phyloP scores from a whole-genome alignment of 1,139 yeast species.

The Taphrina wiesneri region DNA sequence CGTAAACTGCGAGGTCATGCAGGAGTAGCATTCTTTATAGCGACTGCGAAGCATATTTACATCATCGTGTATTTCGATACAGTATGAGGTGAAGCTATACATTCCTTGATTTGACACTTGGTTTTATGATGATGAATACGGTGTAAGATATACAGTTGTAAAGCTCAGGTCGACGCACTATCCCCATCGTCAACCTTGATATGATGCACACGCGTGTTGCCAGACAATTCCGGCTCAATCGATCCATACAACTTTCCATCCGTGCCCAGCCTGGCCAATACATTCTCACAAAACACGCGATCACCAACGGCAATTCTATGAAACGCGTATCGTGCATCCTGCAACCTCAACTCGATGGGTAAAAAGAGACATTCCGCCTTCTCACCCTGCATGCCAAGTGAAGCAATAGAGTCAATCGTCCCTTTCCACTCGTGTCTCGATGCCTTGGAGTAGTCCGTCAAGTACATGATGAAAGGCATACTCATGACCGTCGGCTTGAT shows the following conservation, averaged over 20 bases:
- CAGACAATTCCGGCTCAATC: constrained; percentile 2
- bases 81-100: too few relatives aligned
- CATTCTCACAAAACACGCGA: background rate
- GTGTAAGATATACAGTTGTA: too few relatives aligned
- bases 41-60: background rate
- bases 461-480: background rate
- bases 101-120: too few relatives aligned
- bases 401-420: background rate
- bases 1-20: background rate
- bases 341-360: background rate
- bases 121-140: too few relatives aligned
- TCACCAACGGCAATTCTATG: background rate
- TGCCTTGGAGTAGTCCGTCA: constrained; percentile 1
- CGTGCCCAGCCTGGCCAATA: background rate
- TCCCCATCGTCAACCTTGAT: background rate
- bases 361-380: background rate
- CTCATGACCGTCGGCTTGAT: background rate
- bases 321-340: constrained; percentile 6
- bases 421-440: background rate
- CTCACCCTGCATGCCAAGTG: constrained; percentile 3
- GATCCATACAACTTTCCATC: constrained; percentile 3
- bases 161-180: too few relatives aligned
- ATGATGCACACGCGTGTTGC: background rate
- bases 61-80: background rate
- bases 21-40: background rate